Conservation (phyloP, 2,329 filamentous ascomycete species). For the Fusarium sororula region DNA sequence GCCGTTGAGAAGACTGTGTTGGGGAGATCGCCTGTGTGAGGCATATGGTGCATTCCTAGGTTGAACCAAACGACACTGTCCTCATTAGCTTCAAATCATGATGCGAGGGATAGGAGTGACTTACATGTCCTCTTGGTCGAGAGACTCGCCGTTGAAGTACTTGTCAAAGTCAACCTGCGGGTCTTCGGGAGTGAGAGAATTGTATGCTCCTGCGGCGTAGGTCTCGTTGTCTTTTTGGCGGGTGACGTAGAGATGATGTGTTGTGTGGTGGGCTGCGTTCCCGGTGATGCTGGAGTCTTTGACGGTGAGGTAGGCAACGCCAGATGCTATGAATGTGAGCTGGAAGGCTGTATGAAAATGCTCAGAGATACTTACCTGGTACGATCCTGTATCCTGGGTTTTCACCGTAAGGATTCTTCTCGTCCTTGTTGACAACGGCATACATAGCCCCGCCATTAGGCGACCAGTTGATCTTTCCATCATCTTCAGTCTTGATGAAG, state of each 20-base stretch:
- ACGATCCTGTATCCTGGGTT: background rate
- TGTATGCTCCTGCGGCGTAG: background rate
- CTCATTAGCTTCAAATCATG: accelerated
- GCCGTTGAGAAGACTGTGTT: background rate
- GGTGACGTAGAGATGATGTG: background rate
- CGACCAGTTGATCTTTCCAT: background rate
- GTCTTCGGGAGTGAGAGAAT: background rate
- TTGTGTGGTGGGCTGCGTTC: background rate
- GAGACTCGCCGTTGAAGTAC: background rate
- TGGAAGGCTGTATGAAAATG: accelerated
- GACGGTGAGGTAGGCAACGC: background rate
- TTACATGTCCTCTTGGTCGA: background rate
- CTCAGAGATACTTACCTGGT: background rate
- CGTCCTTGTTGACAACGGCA: background rate
- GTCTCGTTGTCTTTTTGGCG: background rate
- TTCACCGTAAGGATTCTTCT: background rate
- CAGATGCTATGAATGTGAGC: background rate
- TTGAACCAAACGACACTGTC: slow-evolving; percentile 1
- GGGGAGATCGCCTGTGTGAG: slow-evolving; percentile 1
- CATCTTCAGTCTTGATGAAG: slow-evolving; percentile 1
- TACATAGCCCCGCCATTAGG: background rate
- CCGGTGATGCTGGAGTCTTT: background rate
- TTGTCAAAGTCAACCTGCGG: slow-evolving; percentile 2
- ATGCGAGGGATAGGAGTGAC: accelerated
- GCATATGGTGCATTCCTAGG: background rate